Evolutionary conservation across 2,329 filamentous ascomycete genomes (phyloP).

Genomic region (Balansia obtecta): DNA sequence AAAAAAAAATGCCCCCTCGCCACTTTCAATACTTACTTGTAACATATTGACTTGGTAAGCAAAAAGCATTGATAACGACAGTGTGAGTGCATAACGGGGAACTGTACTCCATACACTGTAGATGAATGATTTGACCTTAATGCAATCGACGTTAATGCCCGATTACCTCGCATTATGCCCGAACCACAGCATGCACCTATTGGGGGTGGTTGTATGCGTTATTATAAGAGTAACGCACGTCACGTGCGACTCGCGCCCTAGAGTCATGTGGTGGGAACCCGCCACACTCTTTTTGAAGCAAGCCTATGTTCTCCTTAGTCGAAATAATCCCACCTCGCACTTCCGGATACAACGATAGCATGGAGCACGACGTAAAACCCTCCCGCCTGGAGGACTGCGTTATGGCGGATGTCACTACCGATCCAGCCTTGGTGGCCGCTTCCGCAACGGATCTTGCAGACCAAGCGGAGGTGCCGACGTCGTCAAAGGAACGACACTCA

Average conservation of each 20-base stretch:
- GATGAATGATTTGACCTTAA: constrained; percentile 1
- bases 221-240: neutral
- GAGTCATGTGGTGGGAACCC: constrained; percentile 10
- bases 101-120: neutral
- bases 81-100: neutral
- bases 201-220: neutral
- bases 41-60: neutral
- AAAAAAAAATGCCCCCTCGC: too few relatives aligned
- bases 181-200: neutral
- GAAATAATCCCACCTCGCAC: constrained; percentile 21
- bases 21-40: too few relatives aligned
- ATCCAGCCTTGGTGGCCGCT: constrained; percentile 24
- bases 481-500: constrained; percentile 40
- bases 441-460: constrained; percentile 17
- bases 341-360: constrained; percentile 30
- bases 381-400: neutral
- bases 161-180: neutral
- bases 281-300: constrained; percentile 18
- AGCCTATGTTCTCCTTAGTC: constrained; percentile 20
- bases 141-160: constrained; percentile 1
- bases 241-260: neutral
- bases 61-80: neutral
- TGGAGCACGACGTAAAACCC: constrained; percentile 2
- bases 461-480: constrained; percentile 6
- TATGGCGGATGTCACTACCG: constrained; percentile 26